Evolutionary conservation across 495 filamentous ascomycete genomes (phyloP).

Genomic region (Pseudevernia furfuracea): DNA sequence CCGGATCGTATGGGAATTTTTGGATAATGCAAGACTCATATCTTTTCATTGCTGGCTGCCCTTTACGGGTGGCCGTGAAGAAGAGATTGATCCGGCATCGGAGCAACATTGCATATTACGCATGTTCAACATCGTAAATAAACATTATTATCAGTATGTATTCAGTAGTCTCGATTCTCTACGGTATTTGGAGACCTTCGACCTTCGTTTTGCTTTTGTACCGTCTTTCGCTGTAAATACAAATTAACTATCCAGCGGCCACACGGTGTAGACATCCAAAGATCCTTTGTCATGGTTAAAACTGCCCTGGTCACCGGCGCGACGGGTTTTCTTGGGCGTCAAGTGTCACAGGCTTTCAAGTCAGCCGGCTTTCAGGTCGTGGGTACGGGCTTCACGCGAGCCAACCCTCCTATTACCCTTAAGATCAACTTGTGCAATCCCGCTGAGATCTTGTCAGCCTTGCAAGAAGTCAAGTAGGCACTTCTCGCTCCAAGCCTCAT

Average conservation of each 20-base stretch:
- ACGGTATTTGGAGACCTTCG: not conserved
- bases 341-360: constrained; percentile 70
- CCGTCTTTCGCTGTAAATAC: not conserved
- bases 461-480: constrained; percentile 58
- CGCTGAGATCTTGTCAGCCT: constrained; percentile 50
- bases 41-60: constrained; percentile 34
- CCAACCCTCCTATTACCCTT: constrained; percentile 60
- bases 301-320: constrained; percentile 78
- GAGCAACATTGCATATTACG: not conserved
- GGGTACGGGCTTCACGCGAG: constrained; percentile 71
- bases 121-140: not conserved
- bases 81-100: constrained; percentile 25
- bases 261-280: not conserved
- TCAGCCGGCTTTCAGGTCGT: constrained; percentile 62
- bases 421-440: constrained; percentile 66
- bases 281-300: constrained; percentile 40
- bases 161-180: not conserved
- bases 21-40: constrained; percentile 23
- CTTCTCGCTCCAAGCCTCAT: not conserved
- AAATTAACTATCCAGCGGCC: not conserved
- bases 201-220: not conserved
- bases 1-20: constrained; percentile 44
- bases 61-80: constrained; percentile 30
- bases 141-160: not conserved
- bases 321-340: constrained; percentile 73